Evolutionary conservation across 2,329 filamentous ascomycete genomes (phyloP).

Genomic region (Pestalotiopsis sp.): DNA sequence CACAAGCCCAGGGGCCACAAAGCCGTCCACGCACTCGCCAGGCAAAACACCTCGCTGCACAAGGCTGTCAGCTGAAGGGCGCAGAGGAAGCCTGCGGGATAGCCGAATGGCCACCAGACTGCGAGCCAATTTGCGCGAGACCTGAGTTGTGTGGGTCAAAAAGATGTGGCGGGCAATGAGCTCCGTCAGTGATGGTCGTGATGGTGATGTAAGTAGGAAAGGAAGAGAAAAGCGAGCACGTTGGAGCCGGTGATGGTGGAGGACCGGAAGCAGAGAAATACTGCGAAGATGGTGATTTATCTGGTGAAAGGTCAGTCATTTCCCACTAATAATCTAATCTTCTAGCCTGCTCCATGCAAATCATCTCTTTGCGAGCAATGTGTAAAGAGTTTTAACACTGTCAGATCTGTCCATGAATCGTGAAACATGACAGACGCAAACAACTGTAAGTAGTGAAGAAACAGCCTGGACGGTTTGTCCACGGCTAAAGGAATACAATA

Average conservation of each 20-base stretch:
- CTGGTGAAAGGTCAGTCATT: constrained; percentile 35
- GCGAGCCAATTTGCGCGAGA: constrained; percentile 65
- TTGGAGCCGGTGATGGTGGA: constrained; percentile 65
- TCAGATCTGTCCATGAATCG: too few species aligned
- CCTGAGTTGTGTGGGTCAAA: constrained; percentile 65
- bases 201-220: constrained; percentile 57
- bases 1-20: constrained; percentile 63
- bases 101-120: constrained; percentile 68
- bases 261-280: constrained; percentile 65
- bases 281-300: constrained; percentile 63
- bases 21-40: constrained; percentile 57
- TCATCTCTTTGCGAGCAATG: not conserved
- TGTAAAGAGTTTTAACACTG: not conserved
- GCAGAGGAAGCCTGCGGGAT: constrained; percentile 59
- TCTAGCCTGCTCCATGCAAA: too few species aligned
- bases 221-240: constrained; percentile 56
- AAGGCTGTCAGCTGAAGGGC: constrained; percentile 62
- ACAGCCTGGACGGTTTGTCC: not conserved
- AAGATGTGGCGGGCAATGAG: constrained; percentile 69
- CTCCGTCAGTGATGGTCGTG: constrained; percentile 61
- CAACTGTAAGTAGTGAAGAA: not conserved
- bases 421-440: not conserved
- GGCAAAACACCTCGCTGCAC: constrained; percentile 68
- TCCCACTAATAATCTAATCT: not conserved
- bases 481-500: not conserved